phyloP scores from a whole-genome alignment of 257 asterid genomes.

The Cynanchum wilfordii region DNA sequence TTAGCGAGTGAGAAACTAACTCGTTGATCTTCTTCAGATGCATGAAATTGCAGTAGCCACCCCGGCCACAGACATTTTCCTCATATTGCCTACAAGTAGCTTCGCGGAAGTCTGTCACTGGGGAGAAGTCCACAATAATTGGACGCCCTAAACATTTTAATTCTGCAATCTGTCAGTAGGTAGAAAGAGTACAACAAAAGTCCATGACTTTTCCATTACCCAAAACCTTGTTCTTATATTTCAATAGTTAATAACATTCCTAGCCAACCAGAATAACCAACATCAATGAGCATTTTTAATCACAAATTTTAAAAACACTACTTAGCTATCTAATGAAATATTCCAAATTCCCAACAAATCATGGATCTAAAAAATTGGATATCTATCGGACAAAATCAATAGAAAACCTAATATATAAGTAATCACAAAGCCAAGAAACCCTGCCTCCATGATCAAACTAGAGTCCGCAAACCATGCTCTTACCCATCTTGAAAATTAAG shows the following conservation, averaged over 20 bases:
- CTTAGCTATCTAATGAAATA: not conserved
- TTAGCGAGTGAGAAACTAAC: conserved; percentile 30
- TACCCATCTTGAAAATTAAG: not conserved
- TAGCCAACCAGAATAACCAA: not conserved
- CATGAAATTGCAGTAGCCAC: conserved; percentile 94
- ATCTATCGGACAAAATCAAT: not conserved
- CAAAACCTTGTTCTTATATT: too few species aligned
- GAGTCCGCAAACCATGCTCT: not conserved
- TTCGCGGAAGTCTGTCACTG: conserved; percentile 89
- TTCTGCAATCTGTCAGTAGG: conserved; percentile 11
- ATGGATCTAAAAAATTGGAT: not conserved
- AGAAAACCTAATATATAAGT: not conserved
- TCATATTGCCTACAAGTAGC: conserved; percentile 91
- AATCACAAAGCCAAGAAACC: not conserved
- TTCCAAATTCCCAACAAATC: not conserved
- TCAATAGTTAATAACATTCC: not conserved
- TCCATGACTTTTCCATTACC: not conserved
- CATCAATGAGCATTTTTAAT: not conserved
- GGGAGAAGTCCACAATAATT: conserved; percentile 82
- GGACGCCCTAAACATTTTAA: conserved; percentile 54
- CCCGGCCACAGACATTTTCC: conserved; percentile 87
- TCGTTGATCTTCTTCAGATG: conserved; percentile 82
- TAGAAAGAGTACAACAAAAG: not conserved
- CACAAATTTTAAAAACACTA: not conserved
- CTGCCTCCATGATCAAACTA: not conserved